Conservation (phyloP, 1,284 basidiomycete species). For the Taiwanofungus camphoratus region DNA sequence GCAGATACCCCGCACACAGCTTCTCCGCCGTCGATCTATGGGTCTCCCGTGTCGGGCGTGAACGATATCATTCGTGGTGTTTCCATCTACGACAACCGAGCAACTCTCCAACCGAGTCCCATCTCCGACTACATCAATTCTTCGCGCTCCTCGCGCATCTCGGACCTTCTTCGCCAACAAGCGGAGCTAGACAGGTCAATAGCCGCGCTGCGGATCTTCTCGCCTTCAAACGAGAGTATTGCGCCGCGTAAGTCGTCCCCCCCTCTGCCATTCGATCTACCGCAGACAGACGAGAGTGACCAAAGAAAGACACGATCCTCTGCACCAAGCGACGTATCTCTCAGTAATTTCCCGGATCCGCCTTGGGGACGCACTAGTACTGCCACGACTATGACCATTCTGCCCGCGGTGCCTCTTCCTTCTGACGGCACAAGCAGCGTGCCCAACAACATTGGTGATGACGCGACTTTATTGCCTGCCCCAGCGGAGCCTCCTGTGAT, state of each 20-base stretch:
- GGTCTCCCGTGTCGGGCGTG: conserved; percentile 3
- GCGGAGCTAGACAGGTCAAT: conserved; percentile 62
- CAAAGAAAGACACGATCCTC: too few species aligned
- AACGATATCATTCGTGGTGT: conserved; percentile 3
- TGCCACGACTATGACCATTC: conserved; percentile 11
- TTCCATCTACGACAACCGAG: not conserved
- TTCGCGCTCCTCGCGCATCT: conserved; percentile 31
- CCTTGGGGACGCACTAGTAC: conserved; percentile 33
- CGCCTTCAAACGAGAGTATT: conserved; percentile 24
- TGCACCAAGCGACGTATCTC: conserved; percentile 54
- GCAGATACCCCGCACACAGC: not conserved
- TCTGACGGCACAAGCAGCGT: too few species aligned
- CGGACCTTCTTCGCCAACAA: conserved; percentile 55
- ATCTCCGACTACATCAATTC: conserved; percentile 16
- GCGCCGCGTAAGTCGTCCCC: conserved; percentile 3
- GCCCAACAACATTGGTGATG: too few species aligned
- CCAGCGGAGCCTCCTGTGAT: conserved; percentile 19
- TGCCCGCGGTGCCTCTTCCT: conserved; percentile 1
- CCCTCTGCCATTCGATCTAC: not conserved
- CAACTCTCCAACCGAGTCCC: conserved; percentile 2
- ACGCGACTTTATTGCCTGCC: too few species aligned
- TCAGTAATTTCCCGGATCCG: conserved; percentile 65
- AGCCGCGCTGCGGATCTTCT: conserved; percentile 47
- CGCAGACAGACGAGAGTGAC: too few species aligned
- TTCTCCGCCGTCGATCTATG: conserved; percentile 3